Evolutionary conservation across 331 rosid genomes (phyloP), one percentile per base, ranked within the genome.

Genomic region (Arachis monticola): DNA sequence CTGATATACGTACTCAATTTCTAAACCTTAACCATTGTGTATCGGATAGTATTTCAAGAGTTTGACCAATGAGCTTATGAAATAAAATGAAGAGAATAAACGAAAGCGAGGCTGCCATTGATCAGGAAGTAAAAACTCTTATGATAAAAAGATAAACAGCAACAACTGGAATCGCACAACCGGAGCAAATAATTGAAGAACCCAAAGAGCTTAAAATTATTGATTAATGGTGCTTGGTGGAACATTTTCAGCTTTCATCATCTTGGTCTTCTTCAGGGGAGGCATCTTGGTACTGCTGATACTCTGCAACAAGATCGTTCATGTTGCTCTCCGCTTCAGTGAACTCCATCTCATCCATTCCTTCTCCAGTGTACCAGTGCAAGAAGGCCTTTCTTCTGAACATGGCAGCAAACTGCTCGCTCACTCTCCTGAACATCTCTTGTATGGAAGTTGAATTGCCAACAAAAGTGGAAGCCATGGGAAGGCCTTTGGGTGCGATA

Each of bases 361-460:
- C 96, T 78, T 90, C 96, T 69, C 91, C 96, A 4, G 96, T 90
- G 14, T 88, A 87, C 92, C 92, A 87, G 44, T 90, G 89, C 93
- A 86, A 86, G 85, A 90, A 88, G 45, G 92, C 92, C 74, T 88
- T 88, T 80, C 90, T 85, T 78, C 90, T 85, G 73, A 85, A 88
- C 92, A 90, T 87, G 32, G 89, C 92, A 0, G 92, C 79, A 83
- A 87, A 87, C 69, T 90, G 96, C 80, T 88, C 93, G 27, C 96
- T 81, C 57, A 90, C 93, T 74, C 96, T 85, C 69, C 91, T 75
- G 77, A 89, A 89, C 91, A 89, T 87, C 65, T 89, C 93, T 66
- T 89, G 93, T 61, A 90, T 86, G 2, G 93, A 88, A 44, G 96
- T 90, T 11, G 96, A 88, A 75, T 90, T 90, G 10, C 96, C 96